Percentiles rank a stretch among this genome's conserved stretches.
These are phyloP conservation scores for Cyanidiococcus yangmingshanensis DNA, from an alignment of 23 red algal species.

Conservation along the genomic window DNA sequence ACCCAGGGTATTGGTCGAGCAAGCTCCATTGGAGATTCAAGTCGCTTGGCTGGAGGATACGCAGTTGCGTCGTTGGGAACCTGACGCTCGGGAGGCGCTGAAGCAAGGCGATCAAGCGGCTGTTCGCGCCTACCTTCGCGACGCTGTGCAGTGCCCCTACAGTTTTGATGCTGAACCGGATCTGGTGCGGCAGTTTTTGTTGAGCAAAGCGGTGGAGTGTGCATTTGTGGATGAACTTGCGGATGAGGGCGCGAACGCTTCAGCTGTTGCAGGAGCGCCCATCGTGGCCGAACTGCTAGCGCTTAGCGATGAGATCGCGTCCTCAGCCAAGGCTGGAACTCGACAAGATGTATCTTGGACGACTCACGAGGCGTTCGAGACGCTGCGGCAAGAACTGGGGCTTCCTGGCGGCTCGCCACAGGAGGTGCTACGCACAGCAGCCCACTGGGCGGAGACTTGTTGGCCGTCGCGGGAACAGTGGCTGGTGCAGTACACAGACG, in stretches of 20 bases:
- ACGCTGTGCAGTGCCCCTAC: neutral
- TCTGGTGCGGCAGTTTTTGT: neutral
- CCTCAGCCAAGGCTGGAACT: too few species aligned
- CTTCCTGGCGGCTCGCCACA: neutral
- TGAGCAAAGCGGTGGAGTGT: neutral
- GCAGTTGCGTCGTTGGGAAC: neutral
- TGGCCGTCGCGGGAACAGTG: neutral
- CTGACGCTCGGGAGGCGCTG: neutral
- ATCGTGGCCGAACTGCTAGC: too few species aligned
- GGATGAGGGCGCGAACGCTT: neutral
- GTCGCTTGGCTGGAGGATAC: conserved; percentile 16
- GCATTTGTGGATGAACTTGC: neutral
- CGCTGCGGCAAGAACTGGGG: neutral
- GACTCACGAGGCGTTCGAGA: neutral
- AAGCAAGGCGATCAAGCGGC: neutral
- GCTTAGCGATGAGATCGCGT: too few species aligned
- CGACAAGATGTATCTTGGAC: too few species aligned
- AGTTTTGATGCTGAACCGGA: neutral
- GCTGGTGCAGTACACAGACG: neutral
- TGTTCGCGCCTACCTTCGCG: neutral
- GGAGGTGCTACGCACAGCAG: neutral
- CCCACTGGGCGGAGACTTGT: neutral
- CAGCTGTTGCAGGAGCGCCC: too few species aligned
- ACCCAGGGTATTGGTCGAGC: neutral
- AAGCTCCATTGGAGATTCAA: neutral